Conservation (phyloP, 495 filamentous ascomycete species). For the Evansstolkia leycettana region DNA sequence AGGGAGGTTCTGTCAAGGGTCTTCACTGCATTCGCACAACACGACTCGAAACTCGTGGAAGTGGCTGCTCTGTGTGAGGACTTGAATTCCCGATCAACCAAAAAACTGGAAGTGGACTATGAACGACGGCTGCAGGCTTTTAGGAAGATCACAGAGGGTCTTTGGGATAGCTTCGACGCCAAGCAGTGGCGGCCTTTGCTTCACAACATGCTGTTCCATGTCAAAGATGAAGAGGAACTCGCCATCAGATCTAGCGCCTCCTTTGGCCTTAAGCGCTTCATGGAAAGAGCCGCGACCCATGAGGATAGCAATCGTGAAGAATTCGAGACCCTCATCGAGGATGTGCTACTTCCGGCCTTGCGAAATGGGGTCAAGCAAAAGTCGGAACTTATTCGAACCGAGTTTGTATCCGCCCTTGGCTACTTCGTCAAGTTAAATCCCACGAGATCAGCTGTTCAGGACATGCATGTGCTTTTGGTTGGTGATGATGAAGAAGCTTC, state of each 20-base stretch:
- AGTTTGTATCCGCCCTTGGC: constrained; percentile 67
- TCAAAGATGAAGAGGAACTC: constrained; percentile 78
- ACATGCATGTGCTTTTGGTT: constrained; percentile 62
- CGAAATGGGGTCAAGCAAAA: constrained; percentile 58
- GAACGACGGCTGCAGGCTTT: constrained; percentile 70
- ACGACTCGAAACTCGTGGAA: constrained; percentile 44
- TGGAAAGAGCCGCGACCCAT: constrained; percentile 41
- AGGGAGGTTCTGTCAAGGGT: constrained; percentile 60
- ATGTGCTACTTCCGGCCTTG: constrained; percentile 60
- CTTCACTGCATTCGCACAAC: constrained; percentile 51
- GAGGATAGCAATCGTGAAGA: constrained; percentile 21
- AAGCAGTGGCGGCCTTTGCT: constrained; percentile 84
- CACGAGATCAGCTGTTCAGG: constrained; percentile 53
- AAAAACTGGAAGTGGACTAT: constrained; percentile 72
- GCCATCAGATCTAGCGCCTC: constrained; percentile 77
- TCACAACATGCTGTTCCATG: constrained; percentile 80
- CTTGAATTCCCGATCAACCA: constrained; percentile 62
- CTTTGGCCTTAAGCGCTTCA: constrained; percentile 67
- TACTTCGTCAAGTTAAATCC: constrained; percentile 63
- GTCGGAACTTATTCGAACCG: constrained; percentile 73
- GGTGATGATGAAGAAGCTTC: constrained; percentile 77
- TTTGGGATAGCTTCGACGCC: constrained; percentile 42
- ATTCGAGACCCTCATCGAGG: constrained; percentile 42
- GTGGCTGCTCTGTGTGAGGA: constrained; percentile 62
- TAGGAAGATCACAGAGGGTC: constrained; percentile 48